Base-by-base conservation (phyloP, 768 basidiomycete genomes). In the Erythrobasidium yunnanense region DNA sequence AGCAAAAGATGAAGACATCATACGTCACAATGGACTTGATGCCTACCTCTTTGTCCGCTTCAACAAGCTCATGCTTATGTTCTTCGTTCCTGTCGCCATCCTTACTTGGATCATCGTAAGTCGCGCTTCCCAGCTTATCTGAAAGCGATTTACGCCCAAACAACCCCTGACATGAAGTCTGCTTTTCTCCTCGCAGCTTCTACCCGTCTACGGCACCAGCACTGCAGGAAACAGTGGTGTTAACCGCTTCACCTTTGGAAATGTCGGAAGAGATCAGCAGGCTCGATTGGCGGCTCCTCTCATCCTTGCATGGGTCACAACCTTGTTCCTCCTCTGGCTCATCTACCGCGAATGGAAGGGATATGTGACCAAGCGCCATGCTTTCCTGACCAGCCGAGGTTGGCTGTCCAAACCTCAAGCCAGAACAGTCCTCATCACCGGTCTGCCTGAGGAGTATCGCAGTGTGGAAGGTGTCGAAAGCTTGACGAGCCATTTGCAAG, bases 31-130 rank as follows among this genome's bases (percentile, higher is more conserved):
- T 68, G 90, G 90, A 27, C 79, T 87, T 66, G 93, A 97, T 74
- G 87, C 90, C 17, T 99, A 93, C 78, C 85, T 92, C 73, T 99
- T 87, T 71, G 85, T 95, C 47, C 86, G 90, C 57, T 96, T 88
- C 76, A 79, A 85, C 51, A 83, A 85, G 53, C 84, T 96, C 80
- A 87, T 95, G 83, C 75, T 84, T 54, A 82, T 84, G 70, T 78
- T 91, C 25, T 81, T 96, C 74, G 71, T 90, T 1, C 92, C 92
- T 23, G 88, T 95, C 18, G 42, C 27, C 74, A 71, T 92, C 4
- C 92, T 95, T 23, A 88, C 95, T 72, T 99, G 90, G 92, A 68
- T 90, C 53, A 29, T 96, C 34, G 87, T 89, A 1, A 96, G 93
- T 92, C 74, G n/a, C n/a, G n/a, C n/a, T n/a, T n/a, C n/a, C n/a